Evolutionary conservation across 2,329 filamentous ascomycete genomes (phyloP), one percentile per base, ranked within the genome.

Genomic region (Colletotrichum spaethianum): DNA sequence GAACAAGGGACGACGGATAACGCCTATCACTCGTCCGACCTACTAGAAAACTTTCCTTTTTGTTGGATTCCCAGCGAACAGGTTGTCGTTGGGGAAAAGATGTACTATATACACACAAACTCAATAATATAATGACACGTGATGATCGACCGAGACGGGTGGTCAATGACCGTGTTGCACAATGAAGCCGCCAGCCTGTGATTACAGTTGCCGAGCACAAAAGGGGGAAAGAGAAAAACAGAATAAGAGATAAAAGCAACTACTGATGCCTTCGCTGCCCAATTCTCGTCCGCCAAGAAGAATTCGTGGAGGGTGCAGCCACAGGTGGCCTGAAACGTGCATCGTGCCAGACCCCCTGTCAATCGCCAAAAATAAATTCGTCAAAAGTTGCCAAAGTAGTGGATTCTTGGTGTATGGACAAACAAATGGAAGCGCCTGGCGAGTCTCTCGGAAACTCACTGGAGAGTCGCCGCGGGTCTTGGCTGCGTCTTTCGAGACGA

Each of bases 91-190:
- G 6, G 23, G 9, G 3, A 14, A n/a, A 50, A 4, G 4, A 36
- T 40, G 44, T 50, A 28, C 23, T 28, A 20, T 20, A 48, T n/a
- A 8, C 1, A 42, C n/a, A n/a, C 1, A 28, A 28, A 31, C 4
- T 18, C 44, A 50, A 52, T 62, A 62, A 50, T 62, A 52, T 46
- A 5, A 62, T 44, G 31, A 62, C 33, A 33, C 6, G 40, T 31
- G n/a, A 50, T 28, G 9, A 62, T n/a, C 16, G 16, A 50, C 33
- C 1, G 9, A 33, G 11, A 33, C 1, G 14, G 2, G 23, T 31
- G 4, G 4, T 2, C 18, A 7, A 52, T 52, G 7, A 7, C n/a
- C n/a, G n/a, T 16, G 2, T 18, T 28, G 26, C 26, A 11, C 1
- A 4, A n/a, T 2, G n/a, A 31, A 8, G 20, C 42, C 16, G 20